Conservation (phyloP, 176 grass and related monocot species). For the Aegilops bicornis region DNA sequence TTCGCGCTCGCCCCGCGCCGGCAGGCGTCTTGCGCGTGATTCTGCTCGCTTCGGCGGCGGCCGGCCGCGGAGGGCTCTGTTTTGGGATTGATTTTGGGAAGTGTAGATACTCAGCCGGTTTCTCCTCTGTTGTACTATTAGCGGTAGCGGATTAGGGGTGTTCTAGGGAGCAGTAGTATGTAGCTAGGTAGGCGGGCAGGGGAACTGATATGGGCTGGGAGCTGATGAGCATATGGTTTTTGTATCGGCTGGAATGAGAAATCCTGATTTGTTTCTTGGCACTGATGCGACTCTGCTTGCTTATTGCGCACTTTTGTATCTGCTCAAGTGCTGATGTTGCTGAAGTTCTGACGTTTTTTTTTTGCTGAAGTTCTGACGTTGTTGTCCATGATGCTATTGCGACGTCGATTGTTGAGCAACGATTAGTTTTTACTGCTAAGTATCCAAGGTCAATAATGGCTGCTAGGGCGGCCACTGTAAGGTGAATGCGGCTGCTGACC, state of each 20-base stretch:
- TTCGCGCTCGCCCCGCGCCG: slow-evolving; percentile 59
- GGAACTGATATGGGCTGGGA: neutral
- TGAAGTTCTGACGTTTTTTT: neutral
- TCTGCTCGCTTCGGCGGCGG: neutral
- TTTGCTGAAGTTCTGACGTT: neutral
- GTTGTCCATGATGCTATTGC: neutral
- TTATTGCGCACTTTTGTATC: neutral
- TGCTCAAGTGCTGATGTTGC: neutral
- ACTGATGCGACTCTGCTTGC: neutral
- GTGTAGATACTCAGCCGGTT: slow-evolving; percentile 40
- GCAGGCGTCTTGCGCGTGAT: slow-evolving; percentile 61
- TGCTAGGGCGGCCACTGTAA: neutral
- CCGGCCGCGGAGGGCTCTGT: neutral
- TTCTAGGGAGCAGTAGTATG: slow-evolving; percentile 5
- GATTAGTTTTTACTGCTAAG: neutral
- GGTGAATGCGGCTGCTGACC: neutral
- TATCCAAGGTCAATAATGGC: neutral
- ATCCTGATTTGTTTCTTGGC: slow-evolving; percentile 34
- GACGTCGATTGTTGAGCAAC: neutral
- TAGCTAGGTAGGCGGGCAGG: slow-evolving; percentile 15
- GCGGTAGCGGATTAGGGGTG: neutral
- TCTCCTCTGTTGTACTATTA: slow-evolving; percentile 37
- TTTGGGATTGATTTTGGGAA: slow-evolving; percentile 35
- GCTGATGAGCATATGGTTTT: slow-evolving; percentile 35
- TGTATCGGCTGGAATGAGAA: slow-evolving; percentile 23